phyloP scores from a whole-genome alignment of 106 monocot species.

The Posidonia australis region DNA sequence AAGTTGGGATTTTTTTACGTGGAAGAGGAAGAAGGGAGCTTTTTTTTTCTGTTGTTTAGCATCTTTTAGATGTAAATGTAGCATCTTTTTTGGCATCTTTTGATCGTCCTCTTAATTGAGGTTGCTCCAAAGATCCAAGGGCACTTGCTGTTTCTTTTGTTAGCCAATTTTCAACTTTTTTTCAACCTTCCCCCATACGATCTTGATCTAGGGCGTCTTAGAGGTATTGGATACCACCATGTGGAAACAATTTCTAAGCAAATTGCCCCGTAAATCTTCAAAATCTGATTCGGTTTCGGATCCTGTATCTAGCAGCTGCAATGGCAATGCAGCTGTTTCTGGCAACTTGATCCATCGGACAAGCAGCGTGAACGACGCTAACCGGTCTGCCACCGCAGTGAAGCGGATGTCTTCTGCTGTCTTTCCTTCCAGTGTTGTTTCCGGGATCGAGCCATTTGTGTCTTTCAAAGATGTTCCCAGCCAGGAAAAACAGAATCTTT shows the following conservation, averaged over 20 bases:
- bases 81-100: not conserved
- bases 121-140: not conserved
- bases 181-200: not conserved
- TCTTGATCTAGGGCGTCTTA: not conserved
- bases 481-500: slow-evolving; percentile 50
- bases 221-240: slow-evolving; percentile 13
- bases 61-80: slow-evolving; percentile 1
- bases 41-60: not conserved
- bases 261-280: slow-evolving; percentile 47
- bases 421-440: slow-evolving; percentile 63
- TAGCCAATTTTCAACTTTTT: not conserved
- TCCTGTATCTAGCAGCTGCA: slow-evolving; percentile 1
- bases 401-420: slow-evolving; percentile 72
- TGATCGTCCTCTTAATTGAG: not conserved
- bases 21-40: not conserved
- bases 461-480: slow-evolving; percentile 65
- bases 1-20: not conserved
- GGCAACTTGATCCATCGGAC: slow-evolving; percentile 16
- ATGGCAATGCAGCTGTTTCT: slow-evolving; percentile 9
- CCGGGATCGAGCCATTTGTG: slow-evolving; percentile 65
- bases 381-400: slow-evolving; percentile 23
- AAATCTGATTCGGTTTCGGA: slow-evolving; percentile 21
- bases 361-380: slow-evolving; percentile 31
- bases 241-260: slow-evolving; percentile 82
- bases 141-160: not conserved